Conservation (phyloP, 179 eudicot genomes). For the Beta lomatogona region DNA sequence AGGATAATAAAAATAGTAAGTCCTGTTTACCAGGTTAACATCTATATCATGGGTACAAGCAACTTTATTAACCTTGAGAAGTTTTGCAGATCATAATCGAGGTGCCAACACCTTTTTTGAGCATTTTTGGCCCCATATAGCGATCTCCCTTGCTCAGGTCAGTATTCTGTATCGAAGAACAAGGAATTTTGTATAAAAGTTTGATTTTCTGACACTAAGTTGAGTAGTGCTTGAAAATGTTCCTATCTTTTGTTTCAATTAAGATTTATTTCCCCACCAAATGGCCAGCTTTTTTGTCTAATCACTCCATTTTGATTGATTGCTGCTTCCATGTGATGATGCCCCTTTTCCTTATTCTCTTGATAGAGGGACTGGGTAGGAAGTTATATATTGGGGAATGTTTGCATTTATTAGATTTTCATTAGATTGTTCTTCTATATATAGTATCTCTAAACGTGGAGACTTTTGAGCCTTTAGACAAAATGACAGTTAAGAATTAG, state of each 20-base stretch:
- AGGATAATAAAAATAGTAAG: neutral
- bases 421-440: constrained; percentile 6
- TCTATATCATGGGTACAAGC: neutral
- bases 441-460: constrained; percentile 7
- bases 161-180: constrained; percentile 2
- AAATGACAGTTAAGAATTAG: constrained; percentile 18
- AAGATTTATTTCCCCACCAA: constrained; percentile 10
- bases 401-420: constrained; percentile 24
- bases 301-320: constrained; percentile 39
- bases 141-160: constrained; percentile 6
- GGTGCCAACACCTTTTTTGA: neutral
- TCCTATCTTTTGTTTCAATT: neutral
- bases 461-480: constrained; percentile 18
- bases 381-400: constrained; percentile 9
- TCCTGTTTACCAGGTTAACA: neutral
- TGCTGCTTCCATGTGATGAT: constrained; percentile 55
- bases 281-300: constrained; percentile 31
- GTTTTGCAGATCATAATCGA: too few relatives aligned
- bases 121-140: neutral
- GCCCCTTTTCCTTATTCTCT: constrained; percentile 27
- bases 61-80: neutral
- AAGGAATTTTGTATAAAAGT: neutral
- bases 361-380: constrained; percentile 12
- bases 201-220: neutral
- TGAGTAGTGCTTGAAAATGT: constrained; percentile 10